phyloP scores from a whole-genome alignment of 2,329 filamentous ascomycete genomes.

The Akanthomyces uredinophilus region DNA sequence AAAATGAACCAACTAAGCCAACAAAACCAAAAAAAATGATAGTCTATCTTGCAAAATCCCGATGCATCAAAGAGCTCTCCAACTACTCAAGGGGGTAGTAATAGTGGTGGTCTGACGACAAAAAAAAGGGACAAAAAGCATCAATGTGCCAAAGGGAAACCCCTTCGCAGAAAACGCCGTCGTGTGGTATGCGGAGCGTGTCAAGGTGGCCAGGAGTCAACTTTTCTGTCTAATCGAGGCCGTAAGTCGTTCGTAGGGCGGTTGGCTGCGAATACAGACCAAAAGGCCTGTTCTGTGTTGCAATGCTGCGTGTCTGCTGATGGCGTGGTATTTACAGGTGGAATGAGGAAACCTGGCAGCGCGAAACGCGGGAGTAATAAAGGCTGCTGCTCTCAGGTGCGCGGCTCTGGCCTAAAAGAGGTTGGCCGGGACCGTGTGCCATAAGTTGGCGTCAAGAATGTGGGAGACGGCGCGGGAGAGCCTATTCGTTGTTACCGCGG shows the following conservation, averaged over 20 bases:
- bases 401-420: neutral
- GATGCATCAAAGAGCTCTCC: neutral
- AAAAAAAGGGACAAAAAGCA: neutral
- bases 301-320: neutral
- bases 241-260: neutral
- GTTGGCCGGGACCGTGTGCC: neutral
- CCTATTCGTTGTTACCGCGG: slow-evolving; percentile 26
- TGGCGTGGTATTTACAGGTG: neutral
- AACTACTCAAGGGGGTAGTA: neutral
- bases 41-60: slow-evolving; percentile 9
- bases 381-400: slow-evolving; percentile 2
- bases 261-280: neutral
- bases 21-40: neutral
- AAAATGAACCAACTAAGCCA: neutral
- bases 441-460: slow-evolving; percentile 10
- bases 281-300: neutral
- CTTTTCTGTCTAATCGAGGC: neutral
- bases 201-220: neutral
- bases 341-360: neutral
- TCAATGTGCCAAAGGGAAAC: neutral
- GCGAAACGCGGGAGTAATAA: neutral
- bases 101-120: neutral
- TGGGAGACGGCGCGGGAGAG: slow-evolving; percentile 11
- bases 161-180: neutral
- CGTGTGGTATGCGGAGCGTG: neutral